Evolutionary conservation across 257 asterid species (phyloP).

Genomic region (Verbena officinalis): DNA sequence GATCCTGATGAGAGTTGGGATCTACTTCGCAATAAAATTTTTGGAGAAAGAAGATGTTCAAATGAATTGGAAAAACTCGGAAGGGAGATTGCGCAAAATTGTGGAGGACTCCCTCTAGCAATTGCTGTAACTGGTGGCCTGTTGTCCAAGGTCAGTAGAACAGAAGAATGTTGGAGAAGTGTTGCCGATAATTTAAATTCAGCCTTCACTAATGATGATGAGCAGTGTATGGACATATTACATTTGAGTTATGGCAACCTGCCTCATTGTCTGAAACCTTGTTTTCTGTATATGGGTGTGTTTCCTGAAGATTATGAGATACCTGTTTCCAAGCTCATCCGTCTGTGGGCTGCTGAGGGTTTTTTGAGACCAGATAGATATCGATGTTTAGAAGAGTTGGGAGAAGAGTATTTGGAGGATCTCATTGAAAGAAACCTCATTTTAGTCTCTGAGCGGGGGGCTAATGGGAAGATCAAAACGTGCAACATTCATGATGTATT

Average conservation of each 20-base stretch:
- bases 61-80: no score
- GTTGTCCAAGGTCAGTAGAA: background rate
- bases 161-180: constrained; percentile 4
- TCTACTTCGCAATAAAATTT: constrained; percentile 16
- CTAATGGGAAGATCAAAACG: constrained; percentile 6
- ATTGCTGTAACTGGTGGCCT: constrained; percentile 31
- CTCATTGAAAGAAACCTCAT: constrained; percentile 30
- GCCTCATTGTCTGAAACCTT: no score
- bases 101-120: constrained; percentile 36
- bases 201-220: background rate
- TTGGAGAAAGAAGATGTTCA: constrained; percentile 11
- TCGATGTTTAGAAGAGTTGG: constrained; percentile 16
- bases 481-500: constrained; percentile 32
- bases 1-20: constrained; percentile 16
- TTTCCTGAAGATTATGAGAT: no score
- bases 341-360: constrained; percentile 32
- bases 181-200: constrained; percentile 8
- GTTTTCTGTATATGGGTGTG: no score
- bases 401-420: constrained; percentile 17
- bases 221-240: constrained; percentile 3
- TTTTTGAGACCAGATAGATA: background rate
- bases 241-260: constrained; percentile 27
- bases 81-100: constrained; percentile 10
- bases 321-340: background rate
- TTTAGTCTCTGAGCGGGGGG: background rate